Evolutionary conservation across 345 rosid species (phyloP), one percentile per base, ranked within the genome.

Genomic region (Barbarea vulgaris): DNA sequence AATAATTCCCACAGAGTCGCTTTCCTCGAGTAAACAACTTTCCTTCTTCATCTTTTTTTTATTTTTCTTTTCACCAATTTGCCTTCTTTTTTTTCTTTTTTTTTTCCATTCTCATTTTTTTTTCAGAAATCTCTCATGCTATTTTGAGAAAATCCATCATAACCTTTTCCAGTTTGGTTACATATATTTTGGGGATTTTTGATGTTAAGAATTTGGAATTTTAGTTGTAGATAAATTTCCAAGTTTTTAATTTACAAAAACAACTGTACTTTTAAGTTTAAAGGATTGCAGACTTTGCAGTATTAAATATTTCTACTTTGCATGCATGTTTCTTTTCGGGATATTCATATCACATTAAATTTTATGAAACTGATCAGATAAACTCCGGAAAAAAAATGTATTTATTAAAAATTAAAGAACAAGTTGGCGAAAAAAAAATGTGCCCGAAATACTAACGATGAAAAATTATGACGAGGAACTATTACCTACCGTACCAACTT

Each of bases 1-100:
- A 73, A 9, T 66, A 66, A 66, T 54, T 64, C 57, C 27, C 25
- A 64, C 34, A 39, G 53, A 1, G 24, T 52, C 70, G 44, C 63
- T 53, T 39, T 62, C 44, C n/a, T 70, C 17, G 42, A 18, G 10
- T 42, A 42, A 42, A 42, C 47, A 42, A 42, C 47, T 42, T 41
- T 14, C 47, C 47, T 42, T 15, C 2, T 27, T 5, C 14, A 5
- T 3, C 4, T 17, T 59, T 14, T 14, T 25, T 12, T 8, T 55
- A n/a, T n/a, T n/a, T n/a, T n/a, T n/a, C n/a, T n/a, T n/a, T n/a
- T n/a, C n/a, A n/a, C n/a, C n/a, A n/a, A n/a, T 55, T 36, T 19
- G 2, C 3, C 5, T 25, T 25, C 25, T 54, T 3, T 15, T 11
- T 6, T 61, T 21, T 37, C 31, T 21, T 24, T 37, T 13, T 18